Evolutionary conservation across 306 rosid species (phyloP).

Genomic region (Lotus japonicus): DNA sequence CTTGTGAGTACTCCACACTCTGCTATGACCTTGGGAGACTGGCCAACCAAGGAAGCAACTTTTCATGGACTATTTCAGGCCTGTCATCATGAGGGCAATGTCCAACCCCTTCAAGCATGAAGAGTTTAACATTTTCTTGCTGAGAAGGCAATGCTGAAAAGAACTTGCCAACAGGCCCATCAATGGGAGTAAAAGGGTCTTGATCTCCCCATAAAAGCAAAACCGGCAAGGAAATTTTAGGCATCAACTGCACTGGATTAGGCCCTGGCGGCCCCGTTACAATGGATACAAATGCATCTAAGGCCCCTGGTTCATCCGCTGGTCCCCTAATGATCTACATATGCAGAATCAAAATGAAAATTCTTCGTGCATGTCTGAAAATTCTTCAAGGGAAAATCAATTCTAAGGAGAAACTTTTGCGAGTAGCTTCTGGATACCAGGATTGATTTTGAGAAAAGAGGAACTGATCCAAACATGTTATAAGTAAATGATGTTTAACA

Average conservation of each 20-base stretch:
- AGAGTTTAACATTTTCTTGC: constrained; percentile 48
- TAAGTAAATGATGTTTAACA: not conserved
- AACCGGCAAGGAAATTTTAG: constrained; percentile 59
- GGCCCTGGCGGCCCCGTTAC: constrained; percentile 96
- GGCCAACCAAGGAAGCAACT: constrained; percentile 81
- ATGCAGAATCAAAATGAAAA: not conserved
- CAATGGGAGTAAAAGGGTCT: constrained; percentile 90
- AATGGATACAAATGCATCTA: constrained; percentile 79
- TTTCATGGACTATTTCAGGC: constrained; percentile 74
- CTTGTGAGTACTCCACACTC: not conserved
- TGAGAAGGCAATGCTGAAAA: constrained; percentile 54
- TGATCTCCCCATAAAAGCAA: constrained; percentile 82
- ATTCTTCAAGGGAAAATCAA: too few relatives aligned
- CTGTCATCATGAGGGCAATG: constrained; percentile 95
- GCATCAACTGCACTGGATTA: constrained; percentile 65
- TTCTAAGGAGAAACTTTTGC: too few relatives aligned
- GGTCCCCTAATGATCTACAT: constrained; percentile 76
- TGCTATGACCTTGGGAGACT: constrained; percentile 36
- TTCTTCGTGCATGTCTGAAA: not conserved
- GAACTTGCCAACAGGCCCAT: constrained; percentile 91
- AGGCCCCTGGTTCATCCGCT: constrained; percentile 64
- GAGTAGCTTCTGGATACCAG: too few relatives aligned
- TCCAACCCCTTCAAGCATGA: constrained; percentile 72
- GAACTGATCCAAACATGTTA: too few relatives aligned
- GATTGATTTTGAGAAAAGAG: too few relatives aligned